Conservation (phyloP, 768 basidiomycete species). For the Nidularia sp. region DNA sequence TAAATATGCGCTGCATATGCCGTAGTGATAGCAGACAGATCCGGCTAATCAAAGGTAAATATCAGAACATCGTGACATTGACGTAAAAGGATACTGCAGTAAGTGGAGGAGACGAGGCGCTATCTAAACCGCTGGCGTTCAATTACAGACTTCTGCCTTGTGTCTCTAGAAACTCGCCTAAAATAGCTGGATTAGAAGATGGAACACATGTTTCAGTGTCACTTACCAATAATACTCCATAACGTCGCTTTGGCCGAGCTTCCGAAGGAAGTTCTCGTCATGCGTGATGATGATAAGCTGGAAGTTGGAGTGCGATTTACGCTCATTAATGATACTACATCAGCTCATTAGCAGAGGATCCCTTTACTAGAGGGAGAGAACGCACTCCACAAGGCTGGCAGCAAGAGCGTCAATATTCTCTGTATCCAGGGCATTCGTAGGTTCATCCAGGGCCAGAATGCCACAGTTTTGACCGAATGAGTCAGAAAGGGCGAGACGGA, state of each 20-base stretch:
- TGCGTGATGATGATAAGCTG: constrained; percentile 97
- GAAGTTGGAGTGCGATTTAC: constrained; percentile 86
- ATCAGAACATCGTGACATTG: no score
- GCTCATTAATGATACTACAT: constrained; percentile 87
- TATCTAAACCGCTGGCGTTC: constrained; percentile 66
- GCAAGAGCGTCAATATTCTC: constrained; percentile 97
- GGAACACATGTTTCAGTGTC: background rate
- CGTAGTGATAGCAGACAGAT: no score
- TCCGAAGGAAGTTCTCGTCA: constrained; percentile 91
- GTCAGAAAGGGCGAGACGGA: constrained; percentile 93
- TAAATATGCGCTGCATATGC: no score
- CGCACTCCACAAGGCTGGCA: constrained; percentile 86
- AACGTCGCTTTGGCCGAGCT: constrained; percentile 86
- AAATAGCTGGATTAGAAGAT: constrained; percentile 1
- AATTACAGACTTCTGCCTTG: constrained; percentile 75
- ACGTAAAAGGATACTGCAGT: no score
- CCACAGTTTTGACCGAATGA: constrained; percentile 98
- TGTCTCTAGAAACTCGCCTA: constrained; percentile 78
- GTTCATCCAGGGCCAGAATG: constrained; percentile 95
- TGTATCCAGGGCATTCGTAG: constrained; percentile 93
- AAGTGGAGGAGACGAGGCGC: no score
- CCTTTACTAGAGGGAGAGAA: constrained; percentile 8
- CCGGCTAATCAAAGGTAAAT: background rate
- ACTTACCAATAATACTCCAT: constrained; percentile 93
- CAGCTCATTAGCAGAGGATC: background rate